Evolutionary conservation across 805 yeast species (phyloP).

Genomic region (Priceomyces fermenticarens): DNA sequence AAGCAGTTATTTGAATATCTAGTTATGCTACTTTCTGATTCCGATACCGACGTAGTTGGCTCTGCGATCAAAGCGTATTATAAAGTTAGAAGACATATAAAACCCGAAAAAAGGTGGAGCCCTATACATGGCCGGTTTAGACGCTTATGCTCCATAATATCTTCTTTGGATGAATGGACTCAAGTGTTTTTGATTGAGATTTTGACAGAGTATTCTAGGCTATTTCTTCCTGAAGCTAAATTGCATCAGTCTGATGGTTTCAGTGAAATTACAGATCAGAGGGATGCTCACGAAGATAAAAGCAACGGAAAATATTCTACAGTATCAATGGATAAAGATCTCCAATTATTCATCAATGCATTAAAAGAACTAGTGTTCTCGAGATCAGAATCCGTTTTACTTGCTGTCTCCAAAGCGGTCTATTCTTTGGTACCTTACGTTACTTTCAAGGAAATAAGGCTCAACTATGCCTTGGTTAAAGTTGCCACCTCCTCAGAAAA

Average conservation of each 20-base stretch:
- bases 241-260: slow-evolving; percentile 28
- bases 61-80: slow-evolving; percentile 59
- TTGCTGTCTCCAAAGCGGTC: slow-evolving; percentile 58
- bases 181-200: slow-evolving; percentile 59
- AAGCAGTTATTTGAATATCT: slow-evolving; percentile 52
- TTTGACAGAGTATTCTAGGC: slow-evolving; percentile 63
- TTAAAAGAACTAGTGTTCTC: slow-evolving; percentile 47
- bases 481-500: slow-evolving; percentile 27
- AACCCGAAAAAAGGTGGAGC: slow-evolving; percentile 45
- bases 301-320: slow-evolving; percentile 10
- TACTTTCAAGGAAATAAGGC: slow-evolving; percentile 43
- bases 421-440: slow-evolving; percentile 57
- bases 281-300: slow-evolving; percentile 32
- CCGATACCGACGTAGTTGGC: slow-evolving; percentile 64
- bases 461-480: slow-evolving; percentile 52
- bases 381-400: slow-evolving; percentile 55
- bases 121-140: slow-evolving; percentile 71
- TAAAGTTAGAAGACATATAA: slow-evolving; percentile 42
- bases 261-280: slow-evolving; percentile 32
- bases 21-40: slow-evolving; percentile 57
- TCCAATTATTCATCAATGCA: slow-evolving; percentile 50
- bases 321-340: slow-evolving; percentile 51
- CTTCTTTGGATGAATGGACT: slow-evolving; percentile 69
- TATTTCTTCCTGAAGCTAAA: slow-evolving; percentile 56
- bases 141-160: slow-evolving; percentile 47